phyloP scores from a whole-genome alignment of 2,329 filamentous ascomycete genomes.

The Aspergillus cejpii region DNA sequence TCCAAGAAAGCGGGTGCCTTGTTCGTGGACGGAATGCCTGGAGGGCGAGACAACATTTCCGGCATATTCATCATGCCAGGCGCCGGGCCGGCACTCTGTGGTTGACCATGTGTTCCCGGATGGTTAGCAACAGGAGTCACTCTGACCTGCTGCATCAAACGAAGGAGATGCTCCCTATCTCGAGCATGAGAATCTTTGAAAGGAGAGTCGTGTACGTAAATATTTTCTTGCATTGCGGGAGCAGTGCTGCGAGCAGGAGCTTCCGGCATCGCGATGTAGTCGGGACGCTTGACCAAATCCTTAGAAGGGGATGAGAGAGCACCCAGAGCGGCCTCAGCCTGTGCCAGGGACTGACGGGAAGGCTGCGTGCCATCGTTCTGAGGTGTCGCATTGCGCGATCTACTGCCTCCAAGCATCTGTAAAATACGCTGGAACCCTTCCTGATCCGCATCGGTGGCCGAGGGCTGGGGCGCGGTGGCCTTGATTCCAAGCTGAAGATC shows the following conservation, averaged over 20 bases:
- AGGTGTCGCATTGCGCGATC: constrained; percentile 42
- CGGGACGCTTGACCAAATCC: constrained; percentile 26
- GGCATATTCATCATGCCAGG: constrained; percentile 34
- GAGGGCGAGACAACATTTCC: constrained; percentile 32
- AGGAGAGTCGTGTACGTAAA: constrained; percentile 26
- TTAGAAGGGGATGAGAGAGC: constrained; percentile 29
- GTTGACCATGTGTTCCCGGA: constrained; percentile 25
- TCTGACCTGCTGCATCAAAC: constrained; percentile 63
- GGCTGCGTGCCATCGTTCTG: constrained; percentile 34
- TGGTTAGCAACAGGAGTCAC: constrained; percentile 24
- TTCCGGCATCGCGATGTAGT: constrained; percentile 27
- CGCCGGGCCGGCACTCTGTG: constrained; percentile 25
- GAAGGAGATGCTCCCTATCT: constrained; percentile 79
- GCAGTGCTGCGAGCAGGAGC: constrained; percentile 19
- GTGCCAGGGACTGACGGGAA: constrained; percentile 26
- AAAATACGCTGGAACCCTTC: constrained; percentile 79
- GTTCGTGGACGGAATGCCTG: constrained; percentile 29
- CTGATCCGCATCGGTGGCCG: constrained; percentile 59
- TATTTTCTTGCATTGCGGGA: constrained; percentile 24
- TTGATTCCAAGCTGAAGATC: constrained; percentile 23
- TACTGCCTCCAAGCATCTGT: constrained; percentile 64
- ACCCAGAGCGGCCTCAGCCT: constrained; percentile 26
- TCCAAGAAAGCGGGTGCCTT: constrained; percentile 38
- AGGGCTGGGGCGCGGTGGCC: constrained; percentile 24
- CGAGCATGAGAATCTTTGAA: constrained; percentile 42